These are phyloP conservation scores for Blastobotrys petasosporus DNA, from an alignment of 1,139 yeast genomes.

Conservation along the genomic window DNA sequence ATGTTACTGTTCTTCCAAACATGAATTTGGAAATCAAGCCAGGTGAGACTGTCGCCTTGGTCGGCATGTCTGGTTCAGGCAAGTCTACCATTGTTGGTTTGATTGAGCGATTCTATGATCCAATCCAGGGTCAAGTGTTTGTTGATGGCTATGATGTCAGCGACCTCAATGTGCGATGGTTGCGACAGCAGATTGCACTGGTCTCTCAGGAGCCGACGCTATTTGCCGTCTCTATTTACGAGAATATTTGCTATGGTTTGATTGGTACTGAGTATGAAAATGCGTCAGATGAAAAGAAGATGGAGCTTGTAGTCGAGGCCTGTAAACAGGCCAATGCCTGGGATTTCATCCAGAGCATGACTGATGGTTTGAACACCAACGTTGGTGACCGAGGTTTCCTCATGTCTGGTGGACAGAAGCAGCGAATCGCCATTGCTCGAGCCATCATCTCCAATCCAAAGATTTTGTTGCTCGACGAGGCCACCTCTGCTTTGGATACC, in stretches of 20 bases:
- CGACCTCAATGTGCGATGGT: slow-evolving; percentile 62
- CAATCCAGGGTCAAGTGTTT: slow-evolving; percentile 53
- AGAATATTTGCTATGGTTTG: slow-evolving; percentile 71
- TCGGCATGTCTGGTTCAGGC: slow-evolving; percentile 91
- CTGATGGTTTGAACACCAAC: slow-evolving; percentile 45
- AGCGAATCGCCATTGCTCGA: slow-evolving; percentile 81
- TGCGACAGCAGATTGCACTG: slow-evolving; percentile 69
- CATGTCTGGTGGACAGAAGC: slow-evolving; percentile 84
- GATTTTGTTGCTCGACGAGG: slow-evolving; percentile 63
- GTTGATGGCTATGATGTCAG: slow-evolving; percentile 63
- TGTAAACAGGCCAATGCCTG: slow-evolving; percentile 39
- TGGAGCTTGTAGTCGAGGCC: slow-evolving; percentile 33
- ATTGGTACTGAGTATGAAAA: slow-evolving; percentile 50
- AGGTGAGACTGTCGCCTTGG: slow-evolving; percentile 80
- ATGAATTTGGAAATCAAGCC: slow-evolving; percentile 55
- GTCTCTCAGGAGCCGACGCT: slow-evolving; percentile 88
- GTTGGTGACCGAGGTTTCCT: slow-evolving; percentile 51
- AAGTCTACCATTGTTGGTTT: slow-evolving; percentile 79
- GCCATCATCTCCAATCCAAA: slow-evolving; percentile 63
- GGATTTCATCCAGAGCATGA: slow-evolving; percentile 36
- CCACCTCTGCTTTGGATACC: slow-evolving; percentile 74
- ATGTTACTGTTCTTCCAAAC: slow-evolving; percentile 60
- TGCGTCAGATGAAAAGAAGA: slow-evolving; percentile 31
- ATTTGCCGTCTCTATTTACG: slow-evolving; percentile 71
- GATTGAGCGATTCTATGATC: slow-evolving; percentile 61